Evolutionary conservation across 164 flowering plant species (phyloP).

Genomic region (Macadamia tetraphylla): DNA sequence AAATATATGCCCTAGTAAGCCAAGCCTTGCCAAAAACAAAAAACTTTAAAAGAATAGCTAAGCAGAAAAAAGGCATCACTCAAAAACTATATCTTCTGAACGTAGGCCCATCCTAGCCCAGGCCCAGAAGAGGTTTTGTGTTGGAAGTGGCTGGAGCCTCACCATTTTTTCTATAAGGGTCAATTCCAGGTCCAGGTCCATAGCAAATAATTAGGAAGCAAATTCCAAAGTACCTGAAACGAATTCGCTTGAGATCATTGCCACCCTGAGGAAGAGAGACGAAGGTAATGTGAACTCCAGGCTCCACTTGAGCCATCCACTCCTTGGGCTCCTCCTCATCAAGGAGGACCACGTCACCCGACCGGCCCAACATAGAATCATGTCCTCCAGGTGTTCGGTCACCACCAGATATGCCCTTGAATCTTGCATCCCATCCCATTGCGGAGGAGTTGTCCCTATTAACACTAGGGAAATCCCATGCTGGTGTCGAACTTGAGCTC

Average conservation of each 20-base stretch:
- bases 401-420: constrained; percentile 31
- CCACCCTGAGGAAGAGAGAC: constrained; percentile 92
- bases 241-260: constrained; percentile 88
- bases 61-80: too few relatives aligned
- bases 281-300: constrained; percentile 96
- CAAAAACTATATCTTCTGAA: too few relatives aligned
- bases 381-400: constrained; percentile 38
- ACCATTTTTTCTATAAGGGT: too few relatives aligned
- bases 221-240: constrained; percentile 60
- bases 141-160: too few relatives aligned
- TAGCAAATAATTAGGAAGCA: too few relatives aligned
- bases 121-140: too few relatives aligned
- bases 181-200: too few relatives aligned
- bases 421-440: constrained; percentile 41
- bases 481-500: constrained; percentile 84
- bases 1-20: too few relatives aligned
- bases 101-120: too few relatives aligned
- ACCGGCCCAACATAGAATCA: constrained; percentile 35
- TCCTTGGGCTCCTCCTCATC: constrained; percentile 90
- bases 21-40: too few relatives aligned
- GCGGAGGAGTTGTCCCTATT: constrained; percentile 22
- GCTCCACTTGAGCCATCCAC: constrained; percentile 99
- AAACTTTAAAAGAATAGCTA: too few relatives aligned
- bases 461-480: constrained; percentile 65
- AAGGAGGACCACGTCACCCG: constrained; percentile 53